A percentile compares a stretch with the other conserved stretches of the same genome.
Conservation (phyloP, 2,329 filamentous ascomycete genomes). For the Grosmannia penicillata region DNA sequence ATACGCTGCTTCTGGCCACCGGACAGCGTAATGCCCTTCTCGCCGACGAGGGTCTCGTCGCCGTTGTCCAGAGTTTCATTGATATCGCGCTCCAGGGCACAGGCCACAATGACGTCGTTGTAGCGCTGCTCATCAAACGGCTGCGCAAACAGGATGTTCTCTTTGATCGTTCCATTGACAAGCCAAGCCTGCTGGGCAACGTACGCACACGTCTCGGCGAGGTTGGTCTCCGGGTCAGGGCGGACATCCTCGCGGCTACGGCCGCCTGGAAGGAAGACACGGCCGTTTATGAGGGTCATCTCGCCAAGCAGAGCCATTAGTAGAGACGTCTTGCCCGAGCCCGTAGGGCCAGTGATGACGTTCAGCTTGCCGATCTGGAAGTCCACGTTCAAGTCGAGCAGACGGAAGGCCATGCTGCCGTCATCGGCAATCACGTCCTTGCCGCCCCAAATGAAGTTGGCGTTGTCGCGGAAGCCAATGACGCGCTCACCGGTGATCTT, state of each 20-base stretch:
- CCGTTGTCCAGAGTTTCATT: conserved; percentile 75
- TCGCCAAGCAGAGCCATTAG: conserved; percentile 93
- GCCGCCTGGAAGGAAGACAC: conserved; percentile 73
- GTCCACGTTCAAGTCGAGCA: conserved; percentile 69
- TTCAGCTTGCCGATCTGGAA: conserved; percentile 82
- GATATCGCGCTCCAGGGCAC: conserved; percentile 79
- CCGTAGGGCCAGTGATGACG: conserved; percentile 83
- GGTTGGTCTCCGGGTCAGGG: conserved; percentile 65
- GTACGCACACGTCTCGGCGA: conserved; percentile 88
- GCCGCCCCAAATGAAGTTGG: conserved; percentile 80
- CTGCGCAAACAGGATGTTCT: conserved; percentile 87
- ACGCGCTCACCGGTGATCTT: conserved; percentile 54
- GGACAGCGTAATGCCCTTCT: conserved; percentile 93
- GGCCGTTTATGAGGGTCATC: conserved; percentile 75
- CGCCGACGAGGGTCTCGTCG: conserved; percentile 85
- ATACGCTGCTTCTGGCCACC: conserved; percentile 97
- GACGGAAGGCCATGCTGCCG: conserved; percentile 60
- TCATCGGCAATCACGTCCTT: conserved; percentile 46
- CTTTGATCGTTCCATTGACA: conserved; percentile 86
- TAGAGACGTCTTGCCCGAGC: conserved; percentile 88
- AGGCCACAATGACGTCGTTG: conserved; percentile 75
- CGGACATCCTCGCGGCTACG: conserved; percentile 73
- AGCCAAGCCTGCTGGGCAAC: conserved; percentile 96
- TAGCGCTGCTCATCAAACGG: conserved; percentile 72
- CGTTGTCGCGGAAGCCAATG: conserved; percentile 66